Evolutionary conservation across 2,329 filamentous ascomycete genomes (phyloP).

Genomic region (Parafenestella ontariensis): DNA sequence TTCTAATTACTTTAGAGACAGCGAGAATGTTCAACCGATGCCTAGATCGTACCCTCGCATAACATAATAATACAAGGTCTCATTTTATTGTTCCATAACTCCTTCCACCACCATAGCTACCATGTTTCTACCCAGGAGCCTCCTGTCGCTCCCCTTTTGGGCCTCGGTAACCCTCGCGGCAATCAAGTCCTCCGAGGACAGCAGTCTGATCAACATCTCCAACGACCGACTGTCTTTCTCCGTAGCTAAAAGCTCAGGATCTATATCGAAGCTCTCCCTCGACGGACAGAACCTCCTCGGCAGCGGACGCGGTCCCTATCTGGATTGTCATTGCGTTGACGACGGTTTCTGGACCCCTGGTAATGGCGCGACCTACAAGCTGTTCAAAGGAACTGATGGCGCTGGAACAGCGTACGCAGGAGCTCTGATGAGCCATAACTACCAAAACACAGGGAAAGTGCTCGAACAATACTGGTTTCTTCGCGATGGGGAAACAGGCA

Average conservation of each 20-base stretch:
- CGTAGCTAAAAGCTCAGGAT: slow-evolving; percentile 17
- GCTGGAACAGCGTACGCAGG: slow-evolving; percentile 63
- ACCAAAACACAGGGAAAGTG: slow-evolving; percentile 63
- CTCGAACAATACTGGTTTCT: slow-evolving; percentile 72
- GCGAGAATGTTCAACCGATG: neutral
- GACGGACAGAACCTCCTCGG: slow-evolving; percentile 63
- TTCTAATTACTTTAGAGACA: neutral
- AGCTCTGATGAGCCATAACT: slow-evolving; percentile 66
- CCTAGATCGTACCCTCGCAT: neutral
- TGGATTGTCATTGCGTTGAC: slow-evolving; percentile 69
- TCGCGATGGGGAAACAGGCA: slow-evolving; percentile 66
- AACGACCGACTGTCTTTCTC: slow-evolving; percentile 21
- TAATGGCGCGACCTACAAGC: slow-evolving; percentile 57
- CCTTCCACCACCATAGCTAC: neutral
- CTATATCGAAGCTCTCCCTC: slow-evolving; percentile 44
- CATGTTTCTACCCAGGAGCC: neutral
- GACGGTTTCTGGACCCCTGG: slow-evolving; percentile 67
- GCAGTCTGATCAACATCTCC: slow-evolving; percentile 18
- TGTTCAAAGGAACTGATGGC: slow-evolving; percentile 61
- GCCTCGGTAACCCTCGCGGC: slow-evolving; percentile 10
- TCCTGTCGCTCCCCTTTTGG: slow-evolving; percentile 2
- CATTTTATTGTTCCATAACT: neutral
- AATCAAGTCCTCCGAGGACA: slow-evolving; percentile 19
- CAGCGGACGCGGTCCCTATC: slow-evolving; percentile 63
- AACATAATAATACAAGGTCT: neutral